Base-by-base conservation (phyloP, 805 yeast species). In the Barnettozyma siamensis region DNA sequence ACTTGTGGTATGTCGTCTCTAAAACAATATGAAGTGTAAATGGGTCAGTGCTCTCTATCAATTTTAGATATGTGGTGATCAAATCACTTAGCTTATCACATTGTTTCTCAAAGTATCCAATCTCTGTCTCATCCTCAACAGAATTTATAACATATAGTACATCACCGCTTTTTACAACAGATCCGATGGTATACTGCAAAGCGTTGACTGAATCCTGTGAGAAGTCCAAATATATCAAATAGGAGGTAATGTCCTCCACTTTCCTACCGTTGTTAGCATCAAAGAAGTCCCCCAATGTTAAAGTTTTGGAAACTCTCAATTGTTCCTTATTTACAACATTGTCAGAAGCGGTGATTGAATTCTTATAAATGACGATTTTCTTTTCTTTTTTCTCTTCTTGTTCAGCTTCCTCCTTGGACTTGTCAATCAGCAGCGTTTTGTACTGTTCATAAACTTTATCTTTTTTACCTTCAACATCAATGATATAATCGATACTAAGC, bases 101-200 rank as follows among this genome's bases (percentile, higher is more conserved):
- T 24, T 46, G 45, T 23, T 35, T 48, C 35, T 48, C 31, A 32
- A 40, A 47, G 16, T 39, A 44, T 0, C 44, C 51, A 18, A 68
- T 57, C 23, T 58, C 55, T 18, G 60, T 63, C 31, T 65, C 66
- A 44, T 65, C 69, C 50, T 75, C 80, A 42, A 72, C 69, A 11
- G 76, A 81, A 49, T 76, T 75, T 20, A 57, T 38, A 17, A 87
- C 75, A 57, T 84, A 86, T 41, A 88, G 62, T 1, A 88, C 87
- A 40, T 88, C 83, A 0, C 93, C 93, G 54, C 86, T 88, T 18
- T 80, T 83, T 35, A 88, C 69, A 1, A 88, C 82, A 0, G 95
- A 76, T 2, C 97, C 97, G 50, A 89, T 70, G 33, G 88, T 76
- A 84, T 96, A 88, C 54, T 87, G 93, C 18, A 89, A 67, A 0